Base-by-base conservation (phyloP, 768 basidiomycete species). In the Panellus pusillus region DNA sequence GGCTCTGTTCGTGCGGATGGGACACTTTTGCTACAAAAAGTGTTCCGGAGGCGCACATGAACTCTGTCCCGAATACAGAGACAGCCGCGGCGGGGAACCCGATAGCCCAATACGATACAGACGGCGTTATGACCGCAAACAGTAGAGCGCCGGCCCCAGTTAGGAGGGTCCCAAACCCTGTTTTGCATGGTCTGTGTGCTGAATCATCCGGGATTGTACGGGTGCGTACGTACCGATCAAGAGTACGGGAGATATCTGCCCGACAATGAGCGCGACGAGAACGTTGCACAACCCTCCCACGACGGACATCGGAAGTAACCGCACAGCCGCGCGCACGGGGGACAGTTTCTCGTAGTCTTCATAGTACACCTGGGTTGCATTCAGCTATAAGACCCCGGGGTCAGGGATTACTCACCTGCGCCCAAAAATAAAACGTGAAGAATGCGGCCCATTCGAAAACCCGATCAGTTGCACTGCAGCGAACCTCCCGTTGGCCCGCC, bases 1-100 rank as follows among this genome's bases (percentile, higher is more conserved):
- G 74, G 66, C 83, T 85, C 67, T 92, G 90, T 61, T 93, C 90
- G 52, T 87, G 77, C 3, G 82, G 82, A 1, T 78, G 66, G 3
- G 82, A 78, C 12, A 87, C 75, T 62, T 84, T 87, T 4, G 89
- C 86, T 42, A 90, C 80, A 59, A 87, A 93, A 17, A 93, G 69
- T 5, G 87, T 86, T 4, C 90, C 91, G 0, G 82, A 71, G 0
- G 89, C 73, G 61, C 83, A 91, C 2, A 88, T 81, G 56, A 92
- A 89, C 62, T 93, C 91, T 0, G 84, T 87, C 17, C 91, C 91
- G 45, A 89, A 77, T 14, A 91, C 90, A 17, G 79, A 70, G 39
- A 88, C 52, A 36, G 81, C 68, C 0, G 87, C 78, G 1, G 84
- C 79, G 0, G 89, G 87, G 67, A 93, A 92, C 9, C 81, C 83